phyloP scores from a whole-genome alignment of 176 grass and related monocot genomes.

The Oryza glaberrima region DNA sequence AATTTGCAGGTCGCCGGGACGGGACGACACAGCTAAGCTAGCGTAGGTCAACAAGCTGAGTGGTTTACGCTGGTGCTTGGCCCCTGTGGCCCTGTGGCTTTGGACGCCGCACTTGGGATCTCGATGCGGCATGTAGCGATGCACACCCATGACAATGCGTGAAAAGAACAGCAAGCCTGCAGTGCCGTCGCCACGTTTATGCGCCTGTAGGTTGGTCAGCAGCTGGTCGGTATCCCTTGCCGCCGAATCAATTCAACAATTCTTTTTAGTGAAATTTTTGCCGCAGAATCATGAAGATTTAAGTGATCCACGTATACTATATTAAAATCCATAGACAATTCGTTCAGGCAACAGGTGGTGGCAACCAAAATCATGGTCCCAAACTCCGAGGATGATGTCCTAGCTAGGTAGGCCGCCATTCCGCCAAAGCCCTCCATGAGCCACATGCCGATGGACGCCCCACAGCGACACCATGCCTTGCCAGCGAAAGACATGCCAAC shows the following conservation, averaged over 20 bases:
- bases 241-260: too few relatives aligned
- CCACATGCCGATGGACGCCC: not conserved
- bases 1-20: too few relatives aligned
- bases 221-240: too few relatives aligned
- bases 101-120: not conserved
- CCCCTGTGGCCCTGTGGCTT: not conserved
- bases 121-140: not conserved
- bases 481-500: not conserved
- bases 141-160: not conserved
- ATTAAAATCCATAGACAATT: not conserved
- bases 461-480: not conserved
- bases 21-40: too few relatives aligned
- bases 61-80: too few relatives aligned
- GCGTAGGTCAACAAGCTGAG: too few relatives aligned
- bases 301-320: not conserved
- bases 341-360: too few relatives aligned
- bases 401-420: not conserved
- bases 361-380: not conserved
- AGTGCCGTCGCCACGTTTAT: not conserved
- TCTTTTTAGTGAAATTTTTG: too few relatives aligned
- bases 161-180: not conserved
- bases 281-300: too few relatives aligned
- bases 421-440: not conserved
- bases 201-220: not conserved
- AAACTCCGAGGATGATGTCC: constrained; percentile 29